phyloP scores from a whole-genome alignment of 1,284 basidiomycete species.

The Xerocomus nothofagi region DNA sequence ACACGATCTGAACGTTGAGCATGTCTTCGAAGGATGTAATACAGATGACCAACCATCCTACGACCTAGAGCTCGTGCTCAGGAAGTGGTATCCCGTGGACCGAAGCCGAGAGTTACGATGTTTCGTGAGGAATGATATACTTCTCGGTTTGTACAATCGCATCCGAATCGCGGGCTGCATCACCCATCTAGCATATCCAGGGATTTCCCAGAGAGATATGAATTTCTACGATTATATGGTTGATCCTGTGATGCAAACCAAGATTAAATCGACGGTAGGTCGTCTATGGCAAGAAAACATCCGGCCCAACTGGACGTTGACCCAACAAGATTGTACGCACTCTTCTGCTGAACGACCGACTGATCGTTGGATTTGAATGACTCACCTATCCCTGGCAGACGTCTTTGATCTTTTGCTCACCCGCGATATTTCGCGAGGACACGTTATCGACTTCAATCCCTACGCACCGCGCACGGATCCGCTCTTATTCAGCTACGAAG shows the following conservation, averaged over 20 bases:
- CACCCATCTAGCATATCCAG: slow-evolving; percentile 42
- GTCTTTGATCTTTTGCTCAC: slow-evolving; percentile 87
- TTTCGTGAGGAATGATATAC: slow-evolving; percentile 71
- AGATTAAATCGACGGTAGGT: slow-evolving; percentile 55
- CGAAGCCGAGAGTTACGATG: slow-evolving; percentile 83
- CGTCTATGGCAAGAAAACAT: slow-evolving; percentile 73
- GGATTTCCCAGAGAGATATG: slow-evolving; percentile 85
- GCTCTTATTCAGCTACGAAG: slow-evolving; percentile 82
- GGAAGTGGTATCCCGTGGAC: slow-evolving; percentile 90
- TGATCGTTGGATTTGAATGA: neutral
- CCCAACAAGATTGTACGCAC: slow-evolving; percentile 67
- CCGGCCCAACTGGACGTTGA: slow-evolving; percentile 52
- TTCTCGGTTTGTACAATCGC: slow-evolving; percentile 60
- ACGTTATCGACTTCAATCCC: slow-evolving; percentile 90
- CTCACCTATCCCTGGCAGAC: slow-evolving; percentile 49
- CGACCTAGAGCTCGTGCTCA: slow-evolving; percentile 83
- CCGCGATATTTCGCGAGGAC: slow-evolving; percentile 70
- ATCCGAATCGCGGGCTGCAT: neutral
- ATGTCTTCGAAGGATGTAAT: slow-evolving; percentile 64
- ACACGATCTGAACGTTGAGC: slow-evolving; percentile 69
- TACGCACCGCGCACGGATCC: slow-evolving; percentile 85
- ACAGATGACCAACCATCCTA: slow-evolving; percentile 40
- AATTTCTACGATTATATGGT: slow-evolving; percentile 90
- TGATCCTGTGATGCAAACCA: slow-evolving; percentile 52
- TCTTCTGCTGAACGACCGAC: neutral